A percentile compares a stretch with the other conserved stretches of the same genome.
phyloP scores from a whole-genome alignment of 2,329 filamentous ascomycete genomes.

The Ophiognomonia clavigignenti-juglandacearum region DNA sequence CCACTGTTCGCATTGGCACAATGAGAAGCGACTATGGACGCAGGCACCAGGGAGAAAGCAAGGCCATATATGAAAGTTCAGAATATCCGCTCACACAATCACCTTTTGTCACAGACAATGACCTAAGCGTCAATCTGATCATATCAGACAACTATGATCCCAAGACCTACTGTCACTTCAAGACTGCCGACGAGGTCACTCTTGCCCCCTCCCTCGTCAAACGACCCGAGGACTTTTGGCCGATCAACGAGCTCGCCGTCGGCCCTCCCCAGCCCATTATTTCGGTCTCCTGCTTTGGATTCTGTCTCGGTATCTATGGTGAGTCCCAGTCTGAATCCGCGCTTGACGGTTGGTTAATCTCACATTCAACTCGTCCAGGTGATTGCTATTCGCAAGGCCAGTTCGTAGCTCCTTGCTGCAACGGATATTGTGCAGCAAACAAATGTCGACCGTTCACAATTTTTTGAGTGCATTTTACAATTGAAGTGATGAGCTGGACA shows the following conservation, averaged over 20 bases:
- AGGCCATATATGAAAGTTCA: not conserved
- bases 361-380: not conserved
- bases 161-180: constrained; percentile 6
- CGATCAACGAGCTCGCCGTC: constrained; percentile 9
- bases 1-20: too few relatives aligned
- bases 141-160: constrained; percentile 5
- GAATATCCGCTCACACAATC: not conserved
- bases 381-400: constrained; percentile 1
- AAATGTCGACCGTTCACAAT: constrained; percentile 6
- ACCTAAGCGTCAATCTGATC: constrained; percentile 7
- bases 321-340: not conserved
- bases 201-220: constrained; percentile 1
- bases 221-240: constrained; percentile 8
- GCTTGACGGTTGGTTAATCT: not conserved
- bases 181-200: constrained; percentile 1
- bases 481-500: too few relatives aligned
- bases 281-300: constrained; percentile 6
- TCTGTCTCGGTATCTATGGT: constrained; percentile 9
- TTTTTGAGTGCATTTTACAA: too few relatives aligned
- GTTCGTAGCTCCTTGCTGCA: constrained; percentile 6
- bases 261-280: constrained; percentile 9
- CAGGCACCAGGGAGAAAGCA: not conserved
- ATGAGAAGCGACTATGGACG: not conserved
- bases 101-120: constrained; percentile 1
- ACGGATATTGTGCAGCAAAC: constrained; percentile 13